Evolutionary conservation across 345 rosid genomes (phyloP).

Genomic region (Euphorbia peplus): DNA sequence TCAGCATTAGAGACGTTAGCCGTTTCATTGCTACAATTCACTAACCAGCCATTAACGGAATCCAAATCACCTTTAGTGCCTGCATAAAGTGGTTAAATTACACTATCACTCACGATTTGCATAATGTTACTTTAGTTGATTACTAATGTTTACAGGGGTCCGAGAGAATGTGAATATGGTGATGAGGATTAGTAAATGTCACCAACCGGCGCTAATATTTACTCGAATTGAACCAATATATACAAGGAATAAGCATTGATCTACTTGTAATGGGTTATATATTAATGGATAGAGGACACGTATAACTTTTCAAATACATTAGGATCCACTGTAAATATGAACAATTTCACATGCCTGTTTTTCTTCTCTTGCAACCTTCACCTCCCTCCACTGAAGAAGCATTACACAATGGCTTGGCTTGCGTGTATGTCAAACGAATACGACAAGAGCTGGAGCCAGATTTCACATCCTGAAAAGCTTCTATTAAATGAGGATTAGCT

Average conservation of each 20-base stretch:
- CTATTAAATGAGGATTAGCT: slow-evolving; percentile 28
- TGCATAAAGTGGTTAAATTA: slow-evolving; percentile 9
- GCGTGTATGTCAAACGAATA: slow-evolving; percentile 64
- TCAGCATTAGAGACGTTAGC: slow-evolving; percentile 14
- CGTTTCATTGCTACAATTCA: slow-evolving; percentile 11
- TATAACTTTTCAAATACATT: not conserved
- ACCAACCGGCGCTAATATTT: not conserved
- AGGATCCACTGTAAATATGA: not conserved
- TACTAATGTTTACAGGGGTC: not conserved
- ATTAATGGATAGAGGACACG: not conserved
- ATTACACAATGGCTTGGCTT: slow-evolving; percentile 29
- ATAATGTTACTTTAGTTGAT: not conserved
- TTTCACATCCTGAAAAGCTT: slow-evolving; percentile 71
- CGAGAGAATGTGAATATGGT: too few relatives aligned
- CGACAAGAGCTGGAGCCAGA: slow-evolving; percentile 51
- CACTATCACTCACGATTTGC: not conserved
- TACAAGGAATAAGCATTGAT: not conserved
- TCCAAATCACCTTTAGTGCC: slow-evolving; percentile 31
- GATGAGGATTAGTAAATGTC: not conserved
- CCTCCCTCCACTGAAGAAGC: slow-evolving; percentile 30
- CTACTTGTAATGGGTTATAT: not conserved
- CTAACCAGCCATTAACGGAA: slow-evolving; percentile 13
- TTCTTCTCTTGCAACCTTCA: slow-evolving; percentile 59
- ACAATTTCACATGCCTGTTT: slow-evolving; percentile 45
- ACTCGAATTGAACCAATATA: not conserved